A percentile compares a stretch with the other conserved stretches of the same genome.
These are phyloP conservation scores for Phytophthora megakarya DNA, from an alignment of 352 stramenopile genomes.

Conservation along the genomic window DNA sequence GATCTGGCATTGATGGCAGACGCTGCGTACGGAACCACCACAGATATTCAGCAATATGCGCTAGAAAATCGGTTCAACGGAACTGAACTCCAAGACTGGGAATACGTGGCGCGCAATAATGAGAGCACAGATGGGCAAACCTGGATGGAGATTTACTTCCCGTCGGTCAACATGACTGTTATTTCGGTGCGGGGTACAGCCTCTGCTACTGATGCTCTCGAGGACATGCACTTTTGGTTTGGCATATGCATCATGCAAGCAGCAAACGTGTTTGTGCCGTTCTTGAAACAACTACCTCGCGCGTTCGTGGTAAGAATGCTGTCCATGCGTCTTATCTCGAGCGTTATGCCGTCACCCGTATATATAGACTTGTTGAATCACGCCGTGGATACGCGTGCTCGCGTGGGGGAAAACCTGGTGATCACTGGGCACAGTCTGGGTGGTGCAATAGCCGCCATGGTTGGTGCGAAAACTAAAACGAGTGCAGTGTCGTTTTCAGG, in stretches of 20 bases:
- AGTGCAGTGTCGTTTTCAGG: slow-evolving; percentile 80
- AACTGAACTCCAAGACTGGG: slow-evolving; percentile 67
- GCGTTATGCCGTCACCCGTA: slow-evolving; percentile 68
- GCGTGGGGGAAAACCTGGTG: slow-evolving; percentile 64
- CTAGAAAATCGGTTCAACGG: slow-evolving; percentile 81
- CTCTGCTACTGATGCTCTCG: slow-evolving; percentile 74
- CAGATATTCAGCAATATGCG: slow-evolving; percentile 55
- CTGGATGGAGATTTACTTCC: slow-evolving; percentile 86
- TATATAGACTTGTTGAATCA: slow-evolving; percentile 67
- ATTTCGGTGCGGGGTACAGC: slow-evolving; percentile 81
- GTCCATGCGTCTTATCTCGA: slow-evolving; percentile 71
- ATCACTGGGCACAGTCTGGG: slow-evolving; percentile 81
- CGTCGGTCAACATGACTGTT: slow-evolving; percentile 80
- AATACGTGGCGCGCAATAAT: slow-evolving; percentile 79
- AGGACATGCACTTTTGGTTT: slow-evolving; percentile 89
- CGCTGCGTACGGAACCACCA: slow-evolving; percentile 73
- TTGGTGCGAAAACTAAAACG: slow-evolving; percentile 74
- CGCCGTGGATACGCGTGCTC: slow-evolving; percentile 42
- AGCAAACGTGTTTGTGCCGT: slow-evolving; percentile 78
- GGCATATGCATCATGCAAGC: slow-evolving; percentile 87
- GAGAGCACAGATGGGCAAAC: slow-evolving; percentile 69
- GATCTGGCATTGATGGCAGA: slow-evolving; percentile 83
- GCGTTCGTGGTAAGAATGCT: slow-evolving; percentile 75
- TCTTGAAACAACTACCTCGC: slow-evolving; percentile 80
- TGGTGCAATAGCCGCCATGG: slow-evolving; percentile 76